phyloP scores from a whole-genome alignment of 2,329 filamentous ascomycete genomes.

The Lojkania enalia region DNA sequence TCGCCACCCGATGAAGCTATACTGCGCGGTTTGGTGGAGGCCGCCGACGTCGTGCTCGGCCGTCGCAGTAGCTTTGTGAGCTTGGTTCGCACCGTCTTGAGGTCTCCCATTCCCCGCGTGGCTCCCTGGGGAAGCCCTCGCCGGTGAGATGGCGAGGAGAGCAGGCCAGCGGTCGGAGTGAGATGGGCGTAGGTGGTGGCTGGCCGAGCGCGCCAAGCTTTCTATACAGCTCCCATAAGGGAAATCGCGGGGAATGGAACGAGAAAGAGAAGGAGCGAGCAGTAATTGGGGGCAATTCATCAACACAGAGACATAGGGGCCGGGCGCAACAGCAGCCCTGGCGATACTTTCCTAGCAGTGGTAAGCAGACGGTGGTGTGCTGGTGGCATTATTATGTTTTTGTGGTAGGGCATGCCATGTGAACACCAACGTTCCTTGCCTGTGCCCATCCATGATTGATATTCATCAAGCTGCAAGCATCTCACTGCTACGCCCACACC shows the following conservation, averaged over 20 bases:
- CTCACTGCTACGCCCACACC: not conserved
- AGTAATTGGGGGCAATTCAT: not conserved
- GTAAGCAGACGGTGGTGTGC: too few relatives aligned
- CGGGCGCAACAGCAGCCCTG: not conserved
- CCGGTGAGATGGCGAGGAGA: conserved; percentile 22
- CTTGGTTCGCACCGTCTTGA: conserved; percentile 39
- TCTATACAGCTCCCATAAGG: not conserved
- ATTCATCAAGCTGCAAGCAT: not conserved
- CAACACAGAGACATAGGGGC: not conserved
- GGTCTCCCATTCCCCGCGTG: conserved; percentile 44
- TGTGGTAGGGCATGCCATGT: conserved; percentile 9
- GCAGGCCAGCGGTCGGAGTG: not conserved
- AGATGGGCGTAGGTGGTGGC: not conserved
- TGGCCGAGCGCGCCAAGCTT: not conserved
- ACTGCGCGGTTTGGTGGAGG: conserved; percentile 18
- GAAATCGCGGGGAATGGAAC: not conserved
- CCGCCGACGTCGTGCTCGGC: conserved; percentile 31
- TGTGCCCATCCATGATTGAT: too few relatives aligned
- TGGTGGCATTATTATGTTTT: conserved; percentile 9
- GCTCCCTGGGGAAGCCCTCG: conserved; percentile 25
- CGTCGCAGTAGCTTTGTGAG: conserved; percentile 33
- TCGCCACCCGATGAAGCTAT: conserved; percentile 34
- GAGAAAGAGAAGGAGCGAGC: not conserved
- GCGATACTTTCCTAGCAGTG: not conserved
- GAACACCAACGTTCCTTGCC: too few relatives aligned